phyloP scores from a whole-genome alignment of 2,329 filamentous ascomycete species.

The Cladophialophora exuberans region DNA sequence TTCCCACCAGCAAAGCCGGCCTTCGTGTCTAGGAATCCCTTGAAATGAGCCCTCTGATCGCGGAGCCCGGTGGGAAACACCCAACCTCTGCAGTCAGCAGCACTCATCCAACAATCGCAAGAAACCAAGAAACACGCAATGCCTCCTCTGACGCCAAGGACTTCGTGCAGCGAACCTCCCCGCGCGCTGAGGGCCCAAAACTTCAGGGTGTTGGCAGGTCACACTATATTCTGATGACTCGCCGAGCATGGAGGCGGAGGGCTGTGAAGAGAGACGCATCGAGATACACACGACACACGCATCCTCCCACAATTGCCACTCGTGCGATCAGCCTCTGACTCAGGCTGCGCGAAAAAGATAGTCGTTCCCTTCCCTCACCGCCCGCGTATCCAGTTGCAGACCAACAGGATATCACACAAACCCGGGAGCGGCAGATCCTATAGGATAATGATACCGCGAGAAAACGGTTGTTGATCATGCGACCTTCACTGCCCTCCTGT shows the following conservation, averaged over 20 bases:
- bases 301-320: conserved; percentile 3
- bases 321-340: conserved; percentile 1
- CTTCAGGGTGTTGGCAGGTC: conserved; percentile 1
- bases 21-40: too few species aligned
- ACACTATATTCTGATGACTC: too few species aligned
- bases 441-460: conserved; percentile 6
- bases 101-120: background rate
- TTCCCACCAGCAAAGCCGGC: too few species aligned
- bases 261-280: too few species aligned
- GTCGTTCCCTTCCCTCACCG: background rate
- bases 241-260: too few species aligned
- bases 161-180: background rate
- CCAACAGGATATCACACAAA: background rate
- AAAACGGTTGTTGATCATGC: conserved; percentile 22
- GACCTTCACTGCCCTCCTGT: conserved; percentile 24
- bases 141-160: background rate
- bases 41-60: too few species aligned
- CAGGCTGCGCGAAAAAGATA: background rate
- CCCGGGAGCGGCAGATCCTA: background rate
- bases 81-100: background rate
- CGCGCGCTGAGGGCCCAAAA: too few species aligned
- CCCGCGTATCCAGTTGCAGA: too few species aligned
- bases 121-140: background rate
- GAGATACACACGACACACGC: too few species aligned
- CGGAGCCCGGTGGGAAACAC: too few species aligned